Conservation (phyloP, 257 asterid genomes). For the Knoxia roxburghii region DNA sequence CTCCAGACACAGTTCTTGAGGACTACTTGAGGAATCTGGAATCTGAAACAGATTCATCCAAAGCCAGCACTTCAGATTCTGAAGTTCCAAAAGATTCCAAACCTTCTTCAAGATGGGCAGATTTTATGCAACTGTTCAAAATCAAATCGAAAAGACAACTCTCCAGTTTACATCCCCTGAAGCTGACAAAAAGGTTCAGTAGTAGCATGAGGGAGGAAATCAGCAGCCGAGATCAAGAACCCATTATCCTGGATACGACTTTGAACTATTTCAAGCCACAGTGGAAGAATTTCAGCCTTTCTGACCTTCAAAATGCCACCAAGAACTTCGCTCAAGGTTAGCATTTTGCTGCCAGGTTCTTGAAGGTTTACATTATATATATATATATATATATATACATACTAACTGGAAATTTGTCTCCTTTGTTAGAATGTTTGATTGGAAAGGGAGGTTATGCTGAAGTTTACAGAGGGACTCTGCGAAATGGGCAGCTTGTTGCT, state of each 20-base stretch:
- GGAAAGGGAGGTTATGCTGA: conserved; percentile 98
- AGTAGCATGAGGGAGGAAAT: conserved; percentile 59
- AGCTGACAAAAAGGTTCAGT: conserved; percentile 53
- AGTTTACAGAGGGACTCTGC: conserved; percentile 72
- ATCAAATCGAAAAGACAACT: conserved; percentile 49
- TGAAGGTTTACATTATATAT: background rate
- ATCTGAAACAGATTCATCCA: conserved; percentile 70
- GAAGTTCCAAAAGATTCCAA: conserved; percentile 30
- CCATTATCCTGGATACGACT: conserved; percentile 37
- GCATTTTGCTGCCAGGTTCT: background rate
- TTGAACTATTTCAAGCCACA: conserved; percentile 77
- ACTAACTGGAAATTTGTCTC: background rate
- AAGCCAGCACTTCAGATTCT: conserved; percentile 65
- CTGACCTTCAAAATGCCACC: conserved; percentile 76
- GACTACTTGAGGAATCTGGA: conserved; percentile 65
- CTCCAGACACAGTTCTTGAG: conserved; percentile 93
- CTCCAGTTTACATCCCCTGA: conserved; percentile 51
- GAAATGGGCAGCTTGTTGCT: conserved; percentile 71
- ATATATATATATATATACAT: background rate
- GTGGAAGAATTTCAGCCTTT: conserved; percentile 64
- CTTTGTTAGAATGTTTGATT: conserved; percentile 49
- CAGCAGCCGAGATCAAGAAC: conserved; percentile 17
- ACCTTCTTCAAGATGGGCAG: conserved; percentile 48
- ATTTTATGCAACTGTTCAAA: conserved; percentile 43
- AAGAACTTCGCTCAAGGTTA: conserved; percentile 67